These are phyloP conservation scores for Rosa chinensis DNA, from an alignment of 306 rosid species.

Conservation along the genomic window DNA sequence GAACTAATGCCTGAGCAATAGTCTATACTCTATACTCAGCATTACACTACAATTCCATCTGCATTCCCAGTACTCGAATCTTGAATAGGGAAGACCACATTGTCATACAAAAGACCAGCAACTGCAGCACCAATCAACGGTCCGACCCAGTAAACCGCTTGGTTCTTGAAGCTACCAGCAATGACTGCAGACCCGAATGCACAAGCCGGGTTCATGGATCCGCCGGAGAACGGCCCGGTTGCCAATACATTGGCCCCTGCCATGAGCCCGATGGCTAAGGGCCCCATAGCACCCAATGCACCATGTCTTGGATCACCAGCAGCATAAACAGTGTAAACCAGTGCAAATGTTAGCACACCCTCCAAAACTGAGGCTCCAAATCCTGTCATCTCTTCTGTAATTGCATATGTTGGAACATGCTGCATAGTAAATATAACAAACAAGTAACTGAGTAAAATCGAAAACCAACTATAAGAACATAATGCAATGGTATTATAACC, in stretches of 20 bases:
- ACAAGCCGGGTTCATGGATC: conserved; percentile 85
- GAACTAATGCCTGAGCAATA: background rate
- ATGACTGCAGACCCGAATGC: conserved; percentile 77
- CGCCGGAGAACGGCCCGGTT: conserved; percentile 83
- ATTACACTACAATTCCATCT: conserved; percentile 40
- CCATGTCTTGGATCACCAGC: conserved; percentile 70
- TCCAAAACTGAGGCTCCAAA: conserved; percentile 89
- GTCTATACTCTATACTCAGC: background rate
- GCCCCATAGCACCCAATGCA: conserved; percentile 45
- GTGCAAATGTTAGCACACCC: conserved; percentile 61
- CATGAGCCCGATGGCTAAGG: conserved; percentile 56
- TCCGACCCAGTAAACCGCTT: conserved; percentile 93
- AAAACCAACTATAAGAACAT: background rate
- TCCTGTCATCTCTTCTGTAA: conserved; percentile 85
- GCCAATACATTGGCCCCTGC: conserved; percentile 72
- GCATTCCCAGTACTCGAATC: conserved; percentile 34
- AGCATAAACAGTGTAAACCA: conserved; percentile 73
- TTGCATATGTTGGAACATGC: conserved; percentile 62
- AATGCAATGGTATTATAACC: background rate
- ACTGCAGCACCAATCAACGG: conserved; percentile 77
- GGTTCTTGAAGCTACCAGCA: conserved; percentile 75
- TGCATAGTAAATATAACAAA: conserved; percentile 21
- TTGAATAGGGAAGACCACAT: conserved; percentile 46
- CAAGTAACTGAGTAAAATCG: background rate
- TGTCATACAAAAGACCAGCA: conserved; percentile 75